phyloP scores from a whole-genome alignment of 108 stramenopile genomes.

The Mayamaea pseudoterrestris region DNA sequence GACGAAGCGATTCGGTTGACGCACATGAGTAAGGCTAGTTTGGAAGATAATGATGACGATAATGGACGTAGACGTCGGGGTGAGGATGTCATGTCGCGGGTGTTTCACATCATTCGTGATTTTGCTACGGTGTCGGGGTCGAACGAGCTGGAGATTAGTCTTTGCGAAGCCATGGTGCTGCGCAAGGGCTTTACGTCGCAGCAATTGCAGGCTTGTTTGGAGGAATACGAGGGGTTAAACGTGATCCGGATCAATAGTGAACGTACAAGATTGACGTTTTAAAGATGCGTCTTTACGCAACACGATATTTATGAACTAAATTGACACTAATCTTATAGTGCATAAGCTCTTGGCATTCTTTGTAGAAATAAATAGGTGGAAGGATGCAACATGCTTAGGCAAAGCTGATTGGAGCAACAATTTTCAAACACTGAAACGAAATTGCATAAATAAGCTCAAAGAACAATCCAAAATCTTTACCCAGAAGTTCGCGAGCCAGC shows the following conservation, averaged over 20 bases:
- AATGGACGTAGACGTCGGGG: conserved; percentile 13
- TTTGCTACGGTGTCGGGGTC: conserved; percentile 38
- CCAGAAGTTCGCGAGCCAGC: no score
- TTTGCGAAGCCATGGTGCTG: conserved; percentile 75
- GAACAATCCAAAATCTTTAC: no score
- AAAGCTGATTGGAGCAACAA: no score
- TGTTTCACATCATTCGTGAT: conserved; percentile 68
- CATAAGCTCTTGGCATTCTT: no score
- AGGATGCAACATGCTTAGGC: no score
- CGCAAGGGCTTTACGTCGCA: conserved; percentile 81
- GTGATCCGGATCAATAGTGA: conserved; percentile 61
- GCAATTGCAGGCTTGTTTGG: conserved; percentile 69
- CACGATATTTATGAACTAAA: no score
- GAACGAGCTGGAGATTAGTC: conserved; percentile 34
- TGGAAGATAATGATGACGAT: conserved; percentile 26
- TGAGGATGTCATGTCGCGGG: conserved; percentile 64
- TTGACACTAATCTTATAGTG: no score
- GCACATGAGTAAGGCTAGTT: conserved; percentile 79
- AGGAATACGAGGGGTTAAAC: conserved; percentile 75
- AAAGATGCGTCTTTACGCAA: no score
- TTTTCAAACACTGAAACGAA: no score
- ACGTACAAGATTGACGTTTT: conserved; percentile 52
- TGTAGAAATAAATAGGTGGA: no score
- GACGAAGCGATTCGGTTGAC: conserved; percentile 95
- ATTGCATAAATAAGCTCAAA: no score